A percentile compares a stretch with the other conserved stretches of the same genome.
Evolutionary conservation across 2,329 filamentous ascomycete genomes (phyloP).

Genomic region (Talaromyces sp.): DNA sequence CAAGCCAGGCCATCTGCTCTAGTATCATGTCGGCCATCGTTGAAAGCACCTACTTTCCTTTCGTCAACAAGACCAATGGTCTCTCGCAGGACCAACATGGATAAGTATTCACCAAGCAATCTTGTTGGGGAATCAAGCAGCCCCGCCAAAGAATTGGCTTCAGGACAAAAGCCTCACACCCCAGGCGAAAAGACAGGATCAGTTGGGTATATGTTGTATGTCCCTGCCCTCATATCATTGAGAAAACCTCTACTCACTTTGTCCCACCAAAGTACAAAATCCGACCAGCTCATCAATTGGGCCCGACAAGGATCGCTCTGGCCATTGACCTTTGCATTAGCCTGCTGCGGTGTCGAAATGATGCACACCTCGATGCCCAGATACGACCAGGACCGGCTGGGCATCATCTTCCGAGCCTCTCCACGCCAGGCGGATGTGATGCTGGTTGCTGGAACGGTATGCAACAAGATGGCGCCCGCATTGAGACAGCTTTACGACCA

Average conservation of each 20-base stretch:
- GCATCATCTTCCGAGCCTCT: slow-evolving; percentile 86
- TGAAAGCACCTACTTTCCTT: not conserved
- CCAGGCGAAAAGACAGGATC: not conserved
- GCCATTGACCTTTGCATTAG: slow-evolving; percentile 84
- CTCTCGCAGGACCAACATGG: not conserved
- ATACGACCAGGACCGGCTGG: slow-evolving; percentile 82
- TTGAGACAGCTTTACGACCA: slow-evolving; percentile 90
- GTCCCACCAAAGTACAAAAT: slow-evolving; percentile 55
- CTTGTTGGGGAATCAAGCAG: too few species aligned
- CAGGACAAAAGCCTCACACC: not conserved
- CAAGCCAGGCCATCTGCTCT: not conserved
- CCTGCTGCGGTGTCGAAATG: slow-evolving; percentile 88
- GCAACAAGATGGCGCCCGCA: slow-evolving; percentile 94
- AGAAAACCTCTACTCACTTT: not conserved
- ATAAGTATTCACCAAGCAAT: not conserved
- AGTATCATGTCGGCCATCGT: not conserved
- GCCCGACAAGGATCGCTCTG: slow-evolving; percentile 76
- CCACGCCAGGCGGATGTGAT: slow-evolving; percentile 86
- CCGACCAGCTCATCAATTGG: slow-evolving; percentile 80
- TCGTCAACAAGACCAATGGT: not conserved
- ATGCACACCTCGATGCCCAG: slow-evolving; percentile 85
- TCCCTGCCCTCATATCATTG: not conserved
- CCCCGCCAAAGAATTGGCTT: not conserved
- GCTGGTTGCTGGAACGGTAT: slow-evolving; percentile 88
- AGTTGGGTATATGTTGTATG: not conserved